These are phyloP conservation scores for Melanopsichium pennsylvanicum DNA, from an alignment of 1,284 basidiomycete genomes.

Conservation along the genomic window DNA sequence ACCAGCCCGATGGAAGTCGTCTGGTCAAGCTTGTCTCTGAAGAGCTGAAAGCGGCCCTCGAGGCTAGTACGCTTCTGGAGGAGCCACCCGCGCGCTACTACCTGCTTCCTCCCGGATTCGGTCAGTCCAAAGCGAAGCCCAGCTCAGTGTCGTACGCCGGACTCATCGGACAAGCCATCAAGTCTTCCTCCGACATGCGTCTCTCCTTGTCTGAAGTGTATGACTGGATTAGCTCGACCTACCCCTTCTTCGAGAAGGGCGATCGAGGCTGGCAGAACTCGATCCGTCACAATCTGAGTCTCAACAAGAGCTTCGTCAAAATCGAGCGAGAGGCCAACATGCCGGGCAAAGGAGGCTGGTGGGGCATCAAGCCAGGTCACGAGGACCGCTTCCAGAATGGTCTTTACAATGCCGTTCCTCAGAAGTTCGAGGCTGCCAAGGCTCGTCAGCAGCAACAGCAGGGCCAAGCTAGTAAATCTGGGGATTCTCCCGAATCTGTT, in stretches of 20 bases:
- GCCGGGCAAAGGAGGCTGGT: constrained; percentile 68
- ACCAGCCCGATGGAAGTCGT: constrained; percentile 60
- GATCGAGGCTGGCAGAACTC: constrained; percentile 96
- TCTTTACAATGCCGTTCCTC: constrained; percentile 46
- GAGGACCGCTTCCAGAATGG: constrained; percentile 62
- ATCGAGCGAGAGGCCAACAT: constrained; percentile 64
- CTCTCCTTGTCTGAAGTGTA: constrained; percentile 95
- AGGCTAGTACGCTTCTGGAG: constrained; percentile 53
- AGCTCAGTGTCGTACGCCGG: constrained; percentile 80
- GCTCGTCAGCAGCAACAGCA: constrained; percentile 31
- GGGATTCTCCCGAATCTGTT: constrained; percentile 22
- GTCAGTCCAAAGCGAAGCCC: constrained; percentile 57
- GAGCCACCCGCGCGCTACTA: constrained; percentile 61
- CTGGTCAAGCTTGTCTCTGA: constrained; percentile 63
- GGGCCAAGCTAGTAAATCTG: constrained; percentile 13
- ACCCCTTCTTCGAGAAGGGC: constrained; percentile 89
- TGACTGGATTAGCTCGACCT: constrained; percentile 90
- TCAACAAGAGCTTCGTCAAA: constrained; percentile 81
- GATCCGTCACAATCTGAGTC: constrained; percentile 86
- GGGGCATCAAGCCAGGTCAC: constrained; percentile 66
- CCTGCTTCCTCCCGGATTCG: constrained; percentile 58
- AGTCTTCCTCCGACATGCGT: constrained; percentile 81
- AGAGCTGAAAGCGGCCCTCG: constrained; percentile 60
- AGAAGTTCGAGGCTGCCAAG: constrained; percentile 47
- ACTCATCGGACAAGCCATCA: constrained; percentile 91